Conservation (phyloP, 805 yeast genomes). For the Barnettozyma populi region DNA sequence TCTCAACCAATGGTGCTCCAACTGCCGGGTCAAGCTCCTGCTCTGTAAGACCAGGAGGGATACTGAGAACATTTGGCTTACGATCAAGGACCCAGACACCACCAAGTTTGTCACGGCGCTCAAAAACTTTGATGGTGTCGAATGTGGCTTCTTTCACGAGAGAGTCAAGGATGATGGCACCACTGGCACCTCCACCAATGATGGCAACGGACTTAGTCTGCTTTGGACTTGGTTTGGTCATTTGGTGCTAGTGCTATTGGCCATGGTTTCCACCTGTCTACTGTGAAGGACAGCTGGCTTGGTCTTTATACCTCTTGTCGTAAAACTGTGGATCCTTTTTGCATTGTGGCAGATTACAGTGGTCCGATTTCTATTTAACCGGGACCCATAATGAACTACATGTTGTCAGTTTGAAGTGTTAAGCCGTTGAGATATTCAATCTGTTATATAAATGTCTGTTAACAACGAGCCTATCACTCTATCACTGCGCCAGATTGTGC, state of each 20-base stretch:
- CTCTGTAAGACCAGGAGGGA: constrained; percentile 27
- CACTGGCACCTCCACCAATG: constrained; percentile 50
- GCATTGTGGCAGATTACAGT: neutral
- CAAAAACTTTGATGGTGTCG: constrained; percentile 34
- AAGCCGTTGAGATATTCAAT: too few relatives aligned
- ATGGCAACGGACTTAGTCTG: constrained; percentile 31
- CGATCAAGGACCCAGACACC: constrained; percentile 40
- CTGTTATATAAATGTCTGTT: too few relatives aligned
- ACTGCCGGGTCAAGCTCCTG: constrained; percentile 26
- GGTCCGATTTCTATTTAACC: too few relatives aligned
- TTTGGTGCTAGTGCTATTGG: neutral
- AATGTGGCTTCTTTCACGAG: constrained; percentile 32
- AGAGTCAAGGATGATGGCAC: constrained; percentile 37
- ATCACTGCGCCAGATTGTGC: too few relatives aligned
- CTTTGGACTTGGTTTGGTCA: neutral
- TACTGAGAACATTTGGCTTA: constrained; percentile 17
- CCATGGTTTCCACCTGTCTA: neutral
- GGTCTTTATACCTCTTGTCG: neutral
- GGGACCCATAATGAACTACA: too few relatives aligned
- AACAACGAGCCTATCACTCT: too few relatives aligned
- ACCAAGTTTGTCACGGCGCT: constrained; percentile 35
- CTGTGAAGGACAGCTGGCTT: neutral
- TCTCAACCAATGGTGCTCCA: constrained; percentile 7
- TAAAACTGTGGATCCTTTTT: constrained; percentile 3
- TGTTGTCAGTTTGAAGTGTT: too few relatives aligned